phyloP scores from a whole-genome alignment of 2,329 filamentous ascomycete species.

The Cladophialophora chaetospira region DNA sequence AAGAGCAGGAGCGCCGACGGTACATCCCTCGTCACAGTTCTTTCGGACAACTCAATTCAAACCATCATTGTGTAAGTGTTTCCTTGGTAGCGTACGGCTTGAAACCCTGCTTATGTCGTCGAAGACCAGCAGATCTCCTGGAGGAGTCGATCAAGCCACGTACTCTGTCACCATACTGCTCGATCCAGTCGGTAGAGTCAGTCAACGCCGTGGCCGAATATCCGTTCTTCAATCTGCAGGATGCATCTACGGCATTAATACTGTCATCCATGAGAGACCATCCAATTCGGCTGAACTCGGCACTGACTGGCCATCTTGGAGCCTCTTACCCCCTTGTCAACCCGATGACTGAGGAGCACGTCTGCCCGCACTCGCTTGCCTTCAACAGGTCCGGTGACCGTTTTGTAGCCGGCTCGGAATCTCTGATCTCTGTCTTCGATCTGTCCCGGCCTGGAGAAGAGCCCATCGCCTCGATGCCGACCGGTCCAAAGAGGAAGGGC shows the following conservation, averaged over 20 bases:
- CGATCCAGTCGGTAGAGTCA: slow-evolving; percentile 49
- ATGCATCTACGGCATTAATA: slow-evolving; percentile 52
- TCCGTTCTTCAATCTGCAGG: slow-evolving; percentile 56
- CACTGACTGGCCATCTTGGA: slow-evolving; percentile 50
- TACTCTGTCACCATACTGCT: slow-evolving; percentile 49
- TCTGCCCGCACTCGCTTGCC: slow-evolving; percentile 57
- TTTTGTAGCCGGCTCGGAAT: slow-evolving; percentile 61
- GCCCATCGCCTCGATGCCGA: slow-evolving; percentile 49
- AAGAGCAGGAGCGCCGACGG: slow-evolving; percentile 55
- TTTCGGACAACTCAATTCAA: slow-evolving; percentile 53
- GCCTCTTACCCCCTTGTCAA: slow-evolving; percentile 59
- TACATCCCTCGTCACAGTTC: slow-evolving; percentile 58
- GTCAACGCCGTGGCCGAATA: slow-evolving; percentile 58
- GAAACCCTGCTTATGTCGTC: background rate
- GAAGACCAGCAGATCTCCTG: slow-evolving; percentile 52
- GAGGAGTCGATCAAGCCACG: slow-evolving; percentile 41
- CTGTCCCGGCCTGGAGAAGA: slow-evolving; percentile 50
- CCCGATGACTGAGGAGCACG: slow-evolving; percentile 58
- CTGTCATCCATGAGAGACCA: slow-evolving; percentile 56
- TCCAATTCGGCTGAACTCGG: slow-evolving; percentile 60
- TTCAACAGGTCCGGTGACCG: slow-evolving; percentile 52
- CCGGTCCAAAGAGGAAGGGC: slow-evolving; percentile 44
- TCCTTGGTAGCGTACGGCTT: background rate
- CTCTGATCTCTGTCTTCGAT: slow-evolving; percentile 59
- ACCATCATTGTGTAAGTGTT: slow-evolving; percentile 55